Percentiles rank a stretch among this genome's conserved stretches.
Evolutionary conservation across 2,329 filamentous ascomycete genomes (phyloP).

Genomic region (Calycina herbarum): DNA sequence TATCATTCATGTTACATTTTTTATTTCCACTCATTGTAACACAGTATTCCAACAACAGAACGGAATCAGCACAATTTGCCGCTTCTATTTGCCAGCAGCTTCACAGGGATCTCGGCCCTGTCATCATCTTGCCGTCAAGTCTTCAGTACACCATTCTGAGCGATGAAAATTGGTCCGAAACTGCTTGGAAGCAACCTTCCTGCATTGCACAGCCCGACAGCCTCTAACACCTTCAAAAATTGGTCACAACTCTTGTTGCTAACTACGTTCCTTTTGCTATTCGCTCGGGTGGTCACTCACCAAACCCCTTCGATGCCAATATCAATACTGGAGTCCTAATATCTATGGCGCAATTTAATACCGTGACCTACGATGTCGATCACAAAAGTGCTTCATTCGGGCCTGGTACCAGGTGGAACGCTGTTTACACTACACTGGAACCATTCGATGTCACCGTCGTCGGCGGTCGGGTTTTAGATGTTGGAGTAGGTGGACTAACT

Average conservation of each 20-base stretch:
- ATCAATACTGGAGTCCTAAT: slow-evolving; percentile 37
- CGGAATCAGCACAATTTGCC: background rate
- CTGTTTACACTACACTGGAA: slow-evolving; percentile 15
- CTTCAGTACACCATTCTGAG: slow-evolving; percentile 3
- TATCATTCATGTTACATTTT: too few species aligned
- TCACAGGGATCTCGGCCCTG: background rate
- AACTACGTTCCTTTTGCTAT: slow-evolving; percentile 44
- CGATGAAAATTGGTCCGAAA: slow-evolving; percentile 3
- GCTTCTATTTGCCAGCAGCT: too few species aligned
- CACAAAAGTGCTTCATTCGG: slow-evolving; percentile 32
- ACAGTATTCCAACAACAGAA: background rate
- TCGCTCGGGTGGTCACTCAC: slow-evolving; percentile 44
- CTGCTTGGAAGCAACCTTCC: slow-evolving; percentile 3
- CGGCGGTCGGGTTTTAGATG: background rate
- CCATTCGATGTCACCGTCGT: slow-evolving; percentile 33
- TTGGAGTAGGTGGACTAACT: background rate
- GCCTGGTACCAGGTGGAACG: slow-evolving; percentile 28
- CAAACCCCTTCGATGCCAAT: slow-evolving; percentile 39
- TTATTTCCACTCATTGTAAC: too few species aligned
- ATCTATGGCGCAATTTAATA: slow-evolving; percentile 37
- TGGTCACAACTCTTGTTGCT: background rate
- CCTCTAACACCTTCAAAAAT: background rate
- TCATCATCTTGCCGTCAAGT: background rate
- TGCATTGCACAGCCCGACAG: slow-evolving; percentile 1
- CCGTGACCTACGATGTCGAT: slow-evolving; percentile 28